Percentiles rank a stretch among this genome's conserved stretches.
Conservation (phyloP, 768 basidiomycete genomes). For the Psilocybe sp. region DNA sequence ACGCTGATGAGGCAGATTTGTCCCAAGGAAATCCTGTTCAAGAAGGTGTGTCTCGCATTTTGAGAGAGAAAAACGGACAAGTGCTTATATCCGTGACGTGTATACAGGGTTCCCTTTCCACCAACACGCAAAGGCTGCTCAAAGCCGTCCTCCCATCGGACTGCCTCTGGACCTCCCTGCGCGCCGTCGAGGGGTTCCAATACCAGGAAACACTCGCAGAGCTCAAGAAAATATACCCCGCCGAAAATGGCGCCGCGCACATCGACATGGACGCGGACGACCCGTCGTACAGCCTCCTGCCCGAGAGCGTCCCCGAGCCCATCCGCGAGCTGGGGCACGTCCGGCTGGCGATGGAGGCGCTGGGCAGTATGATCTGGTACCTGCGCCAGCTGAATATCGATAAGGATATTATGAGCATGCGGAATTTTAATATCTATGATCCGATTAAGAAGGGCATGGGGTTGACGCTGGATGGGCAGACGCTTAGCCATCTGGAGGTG, state of each 20-base stretch:
- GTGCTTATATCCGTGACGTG: background rate
- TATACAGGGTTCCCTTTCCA: constrained; percentile 78
- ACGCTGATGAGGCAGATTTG: constrained; percentile 89
- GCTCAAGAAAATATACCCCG: constrained; percentile 63
- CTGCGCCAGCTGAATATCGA: constrained; percentile 93
- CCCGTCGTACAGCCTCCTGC: constrained; percentile 37
- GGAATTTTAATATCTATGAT: constrained; percentile 96
- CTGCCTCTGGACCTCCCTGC: constrained; percentile 88
- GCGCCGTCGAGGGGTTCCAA: constrained; percentile 78
- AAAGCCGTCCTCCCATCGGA: constrained; percentile 76
- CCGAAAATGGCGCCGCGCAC: constrained; percentile 30
- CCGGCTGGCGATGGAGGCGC: constrained; percentile 70
- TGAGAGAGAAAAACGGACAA: background rate
- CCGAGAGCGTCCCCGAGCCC: constrained; percentile 56
- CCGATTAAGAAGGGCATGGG: constrained; percentile 90
- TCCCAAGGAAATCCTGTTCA: constrained; percentile 88
- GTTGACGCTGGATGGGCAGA: constrained; percentile 90
- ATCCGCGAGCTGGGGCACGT: constrained; percentile 73
- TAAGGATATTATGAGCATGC: constrained; percentile 91
- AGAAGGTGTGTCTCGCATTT: constrained; percentile 54
- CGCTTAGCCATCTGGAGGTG: constrained; percentile 92
- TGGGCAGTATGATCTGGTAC: constrained; percentile 92
- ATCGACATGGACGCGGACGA: constrained; percentile 30
- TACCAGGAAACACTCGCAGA: constrained; percentile 69
- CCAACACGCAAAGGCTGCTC: constrained; percentile 76